Conservation (phyloP, 495 filamentous ascomycete species). For the Cairneyella variabilis region DNA sequence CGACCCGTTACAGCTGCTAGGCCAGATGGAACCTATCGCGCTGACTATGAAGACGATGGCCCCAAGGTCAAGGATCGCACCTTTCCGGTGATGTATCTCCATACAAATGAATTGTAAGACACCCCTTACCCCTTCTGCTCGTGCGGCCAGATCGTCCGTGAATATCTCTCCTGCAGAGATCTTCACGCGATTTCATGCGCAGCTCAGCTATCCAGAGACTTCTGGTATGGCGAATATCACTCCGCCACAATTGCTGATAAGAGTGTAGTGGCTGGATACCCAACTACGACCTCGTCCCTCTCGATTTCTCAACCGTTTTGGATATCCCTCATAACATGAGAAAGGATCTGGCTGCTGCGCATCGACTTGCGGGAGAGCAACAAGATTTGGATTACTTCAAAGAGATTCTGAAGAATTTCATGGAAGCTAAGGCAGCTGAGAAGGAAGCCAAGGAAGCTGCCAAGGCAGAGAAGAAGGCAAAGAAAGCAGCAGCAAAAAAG, state of each 20-base stretch:
- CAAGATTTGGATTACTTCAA: conserved; percentile 76
- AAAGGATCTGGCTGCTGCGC: conserved; percentile 70
- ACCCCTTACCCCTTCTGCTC: too few species aligned
- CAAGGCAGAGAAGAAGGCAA: conserved; percentile 58
- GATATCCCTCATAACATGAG: conserved; percentile 65
- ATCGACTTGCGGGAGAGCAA: conserved; percentile 65
- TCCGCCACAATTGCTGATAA: conserved; percentile 18
- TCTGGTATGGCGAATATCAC: not conserved
- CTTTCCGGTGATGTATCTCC: conserved; percentile 89
- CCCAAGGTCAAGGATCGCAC: conserved; percentile 79
- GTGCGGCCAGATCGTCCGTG: too few species aligned
- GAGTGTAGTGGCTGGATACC: conserved; percentile 71
- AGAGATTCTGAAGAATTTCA: conserved; percentile 61
- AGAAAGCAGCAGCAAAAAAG: conserved; percentile 41
- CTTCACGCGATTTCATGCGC: too few species aligned
- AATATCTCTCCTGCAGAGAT: too few species aligned
- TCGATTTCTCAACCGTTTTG: conserved; percentile 65
- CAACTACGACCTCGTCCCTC: conserved; percentile 70
- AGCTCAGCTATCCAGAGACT: too few species aligned
- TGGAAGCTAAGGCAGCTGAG: conserved; percentile 59
- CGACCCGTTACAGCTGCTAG: conserved; percentile 80
- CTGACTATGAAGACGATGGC: conserved; percentile 77
- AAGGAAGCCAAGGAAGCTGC: conserved; percentile 48
- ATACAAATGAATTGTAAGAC: conserved; percentile 93
- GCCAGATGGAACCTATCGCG: conserved; percentile 75